These are phyloP conservation scores for Neurospora sp. DNA, from an alignment of 495 filamentous ascomycete species.

Conservation along the genomic window DNA sequence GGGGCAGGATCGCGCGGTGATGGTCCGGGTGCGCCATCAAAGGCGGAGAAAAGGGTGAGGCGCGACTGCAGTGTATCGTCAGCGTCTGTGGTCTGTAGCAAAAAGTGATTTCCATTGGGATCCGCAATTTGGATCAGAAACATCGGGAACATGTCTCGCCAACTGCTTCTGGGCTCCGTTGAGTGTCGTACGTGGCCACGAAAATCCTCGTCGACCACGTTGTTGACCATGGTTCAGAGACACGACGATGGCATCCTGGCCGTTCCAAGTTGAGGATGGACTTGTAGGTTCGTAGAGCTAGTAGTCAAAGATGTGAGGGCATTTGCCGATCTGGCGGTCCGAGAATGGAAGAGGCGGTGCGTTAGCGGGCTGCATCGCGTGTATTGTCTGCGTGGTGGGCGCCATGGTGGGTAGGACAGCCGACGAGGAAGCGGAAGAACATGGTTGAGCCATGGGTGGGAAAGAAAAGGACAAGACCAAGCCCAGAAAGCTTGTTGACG, in stretches of 20 bases:
- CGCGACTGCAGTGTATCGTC: not conserved
- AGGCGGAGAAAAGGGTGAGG: not conserved
- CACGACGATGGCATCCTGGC: not conserved
- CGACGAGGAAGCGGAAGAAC: not conserved
- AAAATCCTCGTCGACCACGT: not conserved
- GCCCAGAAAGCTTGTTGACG: not conserved
- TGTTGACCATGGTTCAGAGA: not conserved
- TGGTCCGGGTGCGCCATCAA: not conserved
- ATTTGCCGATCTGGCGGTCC: not conserved
- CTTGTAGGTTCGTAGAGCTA: not conserved
- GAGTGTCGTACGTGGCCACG: not conserved
- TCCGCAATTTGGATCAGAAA: not conserved
- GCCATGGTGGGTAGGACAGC: not conserved
- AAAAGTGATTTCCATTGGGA: too few species aligned
- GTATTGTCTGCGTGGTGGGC: not conserved
- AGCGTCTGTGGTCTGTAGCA: not conserved
- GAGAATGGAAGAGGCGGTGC: not conserved
- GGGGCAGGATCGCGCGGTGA: not conserved
- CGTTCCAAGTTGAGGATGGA: not conserved
- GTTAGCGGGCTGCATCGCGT: not conserved
- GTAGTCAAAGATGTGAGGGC: not conserved
- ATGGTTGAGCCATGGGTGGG: not conserved
- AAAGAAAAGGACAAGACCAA: not conserved
- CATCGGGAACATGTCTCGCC: not conserved
- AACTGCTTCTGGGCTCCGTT: not conserved